phyloP scores from a whole-genome alignment of 345 rosid genomes.

The Chamaenerion angustifolium region DNA sequence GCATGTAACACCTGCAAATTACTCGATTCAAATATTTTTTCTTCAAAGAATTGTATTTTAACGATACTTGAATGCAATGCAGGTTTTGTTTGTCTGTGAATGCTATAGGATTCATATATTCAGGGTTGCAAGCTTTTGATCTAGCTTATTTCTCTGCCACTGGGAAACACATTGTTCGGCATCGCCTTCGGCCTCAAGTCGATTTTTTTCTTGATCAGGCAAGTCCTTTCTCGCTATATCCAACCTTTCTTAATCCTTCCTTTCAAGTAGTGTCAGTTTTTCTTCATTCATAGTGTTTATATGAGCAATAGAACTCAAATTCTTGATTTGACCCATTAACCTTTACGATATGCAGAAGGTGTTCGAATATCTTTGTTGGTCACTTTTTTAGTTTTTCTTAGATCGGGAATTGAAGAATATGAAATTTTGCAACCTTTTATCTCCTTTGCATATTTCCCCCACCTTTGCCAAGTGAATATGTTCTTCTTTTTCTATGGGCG shows the following conservation, averaged over 20 bases:
- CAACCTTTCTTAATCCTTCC: too few species aligned
- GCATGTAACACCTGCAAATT: neutral
- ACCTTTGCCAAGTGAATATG: constrained; percentile 4
- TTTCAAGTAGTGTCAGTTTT: too few species aligned
- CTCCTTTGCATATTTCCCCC: constrained; percentile 14
- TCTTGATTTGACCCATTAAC: too few species aligned
- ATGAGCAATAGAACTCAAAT: neutral
- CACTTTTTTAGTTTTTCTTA: too few species aligned
- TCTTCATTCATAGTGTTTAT: neutral
- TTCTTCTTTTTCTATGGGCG: constrained; percentile 1
- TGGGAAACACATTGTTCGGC: constrained; percentile 22
- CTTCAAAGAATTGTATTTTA: too few species aligned
- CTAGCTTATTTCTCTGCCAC: constrained; percentile 35
- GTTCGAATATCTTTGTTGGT: too few species aligned
- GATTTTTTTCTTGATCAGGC: constrained; percentile 81
- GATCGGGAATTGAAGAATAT: neutral
- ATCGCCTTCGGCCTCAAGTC: constrained; percentile 36
- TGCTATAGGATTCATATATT: constrained; percentile 64
- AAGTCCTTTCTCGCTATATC: constrained; percentile 4
- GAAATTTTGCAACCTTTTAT: constrained; percentile 1
- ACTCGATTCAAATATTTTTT: neutral
- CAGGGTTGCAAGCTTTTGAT: constrained; percentile 50
- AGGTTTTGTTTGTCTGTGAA: constrained; percentile 69
- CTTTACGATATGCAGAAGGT: too few species aligned
- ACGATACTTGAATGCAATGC: constrained; percentile 11